Percentiles rank a stretch among this genome's conserved stretches.
These are phyloP conservation scores for Lipomyces spencermartinsiae DNA, from an alignment of 805 yeast genomes.

Conservation along the genomic window DNA sequence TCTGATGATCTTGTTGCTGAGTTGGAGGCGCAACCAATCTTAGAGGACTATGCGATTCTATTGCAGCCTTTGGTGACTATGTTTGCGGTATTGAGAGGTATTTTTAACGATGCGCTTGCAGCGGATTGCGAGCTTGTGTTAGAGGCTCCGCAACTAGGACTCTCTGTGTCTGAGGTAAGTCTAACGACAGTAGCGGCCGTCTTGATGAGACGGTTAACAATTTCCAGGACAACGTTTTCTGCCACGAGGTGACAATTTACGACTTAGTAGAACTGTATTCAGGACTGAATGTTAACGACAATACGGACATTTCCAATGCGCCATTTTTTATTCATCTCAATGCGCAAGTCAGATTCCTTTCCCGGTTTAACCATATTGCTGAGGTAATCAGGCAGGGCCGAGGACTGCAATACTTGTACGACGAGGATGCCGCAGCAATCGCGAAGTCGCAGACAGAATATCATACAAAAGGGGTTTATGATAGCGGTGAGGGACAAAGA, in stretches of 20 bases:
- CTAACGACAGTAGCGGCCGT: neutral
- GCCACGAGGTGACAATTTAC: conserved; percentile 31
- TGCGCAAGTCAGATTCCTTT: conserved; percentile 26
- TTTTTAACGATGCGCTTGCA: conserved; percentile 17
- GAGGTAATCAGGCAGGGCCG: conserved; percentile 27
- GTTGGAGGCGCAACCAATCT: conserved; percentile 7
- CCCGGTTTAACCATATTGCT: conserved; percentile 33
- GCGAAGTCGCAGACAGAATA: neutral
- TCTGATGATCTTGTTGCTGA: conserved; percentile 7
- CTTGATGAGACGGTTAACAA: conserved; percentile 1
- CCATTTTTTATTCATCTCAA: conserved; percentile 17
- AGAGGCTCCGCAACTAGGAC: conserved; percentile 22
- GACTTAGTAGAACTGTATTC: conserved; percentile 34
- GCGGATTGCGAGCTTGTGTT: conserved; percentile 23
- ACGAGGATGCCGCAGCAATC: conserved; percentile 4
- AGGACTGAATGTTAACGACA: conserved; percentile 25
- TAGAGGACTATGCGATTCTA: conserved; percentile 13
- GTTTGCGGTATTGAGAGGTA: conserved; percentile 21
- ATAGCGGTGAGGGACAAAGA: neutral
- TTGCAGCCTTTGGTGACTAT: conserved; percentile 24
- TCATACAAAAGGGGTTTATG: neutral
- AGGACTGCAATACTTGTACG: conserved; percentile 21
- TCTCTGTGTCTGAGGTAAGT: conserved; percentile 30
- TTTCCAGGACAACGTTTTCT: conserved; percentile 28
- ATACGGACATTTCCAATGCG: conserved; percentile 2